phyloP scores from a whole-genome alignment of 2,329 filamentous ascomycete genomes.

The Arthrobotrys pseudoclavata region DNA sequence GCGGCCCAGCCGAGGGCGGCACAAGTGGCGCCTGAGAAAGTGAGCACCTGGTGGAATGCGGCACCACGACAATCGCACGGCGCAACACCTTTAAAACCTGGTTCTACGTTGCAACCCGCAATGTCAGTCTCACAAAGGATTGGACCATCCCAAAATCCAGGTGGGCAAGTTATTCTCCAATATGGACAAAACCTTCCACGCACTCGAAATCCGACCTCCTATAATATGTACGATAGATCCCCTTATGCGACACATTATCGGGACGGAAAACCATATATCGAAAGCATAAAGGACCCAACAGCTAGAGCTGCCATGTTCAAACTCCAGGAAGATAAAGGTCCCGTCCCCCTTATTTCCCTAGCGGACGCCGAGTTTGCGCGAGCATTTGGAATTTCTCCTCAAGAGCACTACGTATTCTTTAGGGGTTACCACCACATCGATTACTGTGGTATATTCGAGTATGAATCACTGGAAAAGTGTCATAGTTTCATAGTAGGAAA shows the following conservation, averaged over 20 bases:
- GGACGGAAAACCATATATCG: background rate
- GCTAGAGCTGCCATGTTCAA: background rate
- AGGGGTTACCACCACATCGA: constrained; percentile 12
- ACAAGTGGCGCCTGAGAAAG: background rate
- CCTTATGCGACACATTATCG: background rate
- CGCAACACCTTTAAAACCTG: background rate
- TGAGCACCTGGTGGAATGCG: background rate
- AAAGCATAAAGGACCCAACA: background rate
- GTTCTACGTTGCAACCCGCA: background rate
- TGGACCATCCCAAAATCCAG: background rate
- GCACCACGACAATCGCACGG: background rate
- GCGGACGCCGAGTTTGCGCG: background rate
- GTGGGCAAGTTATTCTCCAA: background rate
- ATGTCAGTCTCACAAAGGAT: background rate
- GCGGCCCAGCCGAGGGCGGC: background rate
- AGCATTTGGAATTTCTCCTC: background rate
- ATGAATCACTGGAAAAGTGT: background rate
- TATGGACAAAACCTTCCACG: constrained; percentile 1
- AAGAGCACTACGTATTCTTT: constrained; percentile 20
- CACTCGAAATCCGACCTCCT: background rate
- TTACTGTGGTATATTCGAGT: background rate
- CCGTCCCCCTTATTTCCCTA: background rate
- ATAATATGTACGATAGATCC: constrained; percentile 2
- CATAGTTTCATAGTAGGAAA: constrained; percentile 72
- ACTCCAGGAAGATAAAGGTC: background rate